Conservation (phyloP, 2,329 filamentous ascomycete species). For the Trichoderma asperellum region DNA sequence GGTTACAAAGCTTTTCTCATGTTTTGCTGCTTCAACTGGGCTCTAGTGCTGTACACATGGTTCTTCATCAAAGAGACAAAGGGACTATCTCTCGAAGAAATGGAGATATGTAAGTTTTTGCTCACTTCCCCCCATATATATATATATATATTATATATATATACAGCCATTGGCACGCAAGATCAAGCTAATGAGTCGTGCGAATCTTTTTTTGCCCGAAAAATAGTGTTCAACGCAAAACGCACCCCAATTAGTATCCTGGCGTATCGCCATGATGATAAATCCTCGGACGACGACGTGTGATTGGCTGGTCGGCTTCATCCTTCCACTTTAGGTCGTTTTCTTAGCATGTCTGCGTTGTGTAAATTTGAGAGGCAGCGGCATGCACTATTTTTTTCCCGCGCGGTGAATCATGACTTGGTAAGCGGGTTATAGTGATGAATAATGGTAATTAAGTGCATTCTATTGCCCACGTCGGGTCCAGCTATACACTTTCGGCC, state of each 20-base stretch:
- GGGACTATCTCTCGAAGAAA: slow-evolving; percentile 36
- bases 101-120: slow-evolving; percentile 32
- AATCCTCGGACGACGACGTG: slow-evolving; percentile 23
- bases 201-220: not conserved
- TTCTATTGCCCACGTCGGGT: not conserved
- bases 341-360: not conserved
- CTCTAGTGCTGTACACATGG: slow-evolving; percentile 24
- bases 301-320: not conserved
- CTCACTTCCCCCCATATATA: not conserved
- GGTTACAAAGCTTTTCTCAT: slow-evolving; percentile 55
- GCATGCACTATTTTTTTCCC: not conserved
- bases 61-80: slow-evolving; percentile 33
- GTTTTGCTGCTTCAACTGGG: slow-evolving; percentile 40
- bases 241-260: slow-evolving; percentile 29
- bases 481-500: not conserved
- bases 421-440: slow-evolving; percentile 18
- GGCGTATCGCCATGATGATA: slow-evolving; percentile 20
- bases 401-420: slow-evolving; percentile 14
- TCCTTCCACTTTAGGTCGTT: not conserved
- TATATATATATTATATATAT: not conserved
- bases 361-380: not conserved
- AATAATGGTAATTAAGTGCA: not conserved
- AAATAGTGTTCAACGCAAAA: slow-evolving; percentile 34
- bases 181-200: not conserved
- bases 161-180: not conserved